Percentiles rank a stretch among this genome's conserved stretches.
phyloP scores from a whole-genome alignment of 2,329 filamentous ascomycete genomes.

The Reticulascus tulasneorum region DNA sequence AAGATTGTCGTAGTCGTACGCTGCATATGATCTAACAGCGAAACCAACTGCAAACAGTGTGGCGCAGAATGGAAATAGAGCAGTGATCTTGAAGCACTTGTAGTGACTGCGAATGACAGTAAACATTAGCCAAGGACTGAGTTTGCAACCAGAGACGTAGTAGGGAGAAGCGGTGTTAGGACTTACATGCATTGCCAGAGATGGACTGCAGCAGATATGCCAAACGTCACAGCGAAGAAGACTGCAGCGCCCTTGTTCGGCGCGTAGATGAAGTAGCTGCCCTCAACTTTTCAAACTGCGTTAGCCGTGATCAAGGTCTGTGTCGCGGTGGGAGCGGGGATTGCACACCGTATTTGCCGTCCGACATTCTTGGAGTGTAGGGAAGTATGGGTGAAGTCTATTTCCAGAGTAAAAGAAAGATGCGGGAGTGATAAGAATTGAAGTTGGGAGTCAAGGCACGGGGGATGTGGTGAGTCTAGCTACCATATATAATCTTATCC shows the following conservation, averaged over 20 bases:
- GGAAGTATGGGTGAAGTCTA: too few species aligned
- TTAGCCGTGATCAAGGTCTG: not conserved
- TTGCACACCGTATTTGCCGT: not conserved
- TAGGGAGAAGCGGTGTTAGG: too few species aligned
- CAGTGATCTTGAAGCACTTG: not conserved
- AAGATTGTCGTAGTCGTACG: not conserved
- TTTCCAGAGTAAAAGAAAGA: too few species aligned
- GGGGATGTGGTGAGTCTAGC: too few species aligned
- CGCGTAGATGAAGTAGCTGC: not conserved
- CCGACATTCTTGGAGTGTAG: too few species aligned
- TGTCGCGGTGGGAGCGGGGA: not conserved
- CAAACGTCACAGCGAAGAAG: not conserved
- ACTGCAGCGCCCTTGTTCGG: not conserved
- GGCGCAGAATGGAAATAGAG: not conserved
- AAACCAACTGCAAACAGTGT: not conserved
- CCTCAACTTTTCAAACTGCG: not conserved
- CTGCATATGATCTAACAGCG: not conserved
- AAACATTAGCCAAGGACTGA: not conserved
- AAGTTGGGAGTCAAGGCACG: too few species aligned
- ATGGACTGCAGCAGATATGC: not conserved
- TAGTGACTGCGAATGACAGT: not conserved
- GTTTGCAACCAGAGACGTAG: too few species aligned
- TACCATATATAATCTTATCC: too few species aligned
- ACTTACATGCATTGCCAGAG: slow-evolving; percentile 1
- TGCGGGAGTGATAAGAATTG: too few species aligned